These are phyloP conservation scores for Mycena galericulata DNA, from an alignment of 768 basidiomycete genomes.

Conservation along the genomic window DNA sequence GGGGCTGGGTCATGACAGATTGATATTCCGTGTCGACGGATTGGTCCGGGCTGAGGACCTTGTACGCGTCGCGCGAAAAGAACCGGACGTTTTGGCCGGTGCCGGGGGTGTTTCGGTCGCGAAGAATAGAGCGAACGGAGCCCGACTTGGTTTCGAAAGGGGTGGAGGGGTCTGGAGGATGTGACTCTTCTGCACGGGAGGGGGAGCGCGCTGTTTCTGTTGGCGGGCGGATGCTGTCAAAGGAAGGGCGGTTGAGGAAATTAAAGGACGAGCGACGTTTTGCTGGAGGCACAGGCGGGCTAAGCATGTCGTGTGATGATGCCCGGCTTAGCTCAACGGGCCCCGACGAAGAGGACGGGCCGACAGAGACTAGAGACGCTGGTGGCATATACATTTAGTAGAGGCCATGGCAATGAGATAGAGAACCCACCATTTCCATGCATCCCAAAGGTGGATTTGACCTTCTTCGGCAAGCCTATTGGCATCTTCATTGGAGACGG, in stretches of 20 bases:
- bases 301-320: slow-evolving; percentile 35
- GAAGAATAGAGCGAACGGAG: slow-evolving; percentile 79
- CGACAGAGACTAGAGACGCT: slow-evolving; percentile 37
- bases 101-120: slow-evolving; percentile 76
- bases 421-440: slow-evolving; percentile 51
- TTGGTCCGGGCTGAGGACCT: slow-evolving; percentile 72
- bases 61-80: slow-evolving; percentile 78
- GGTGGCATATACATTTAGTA: slow-evolving; percentile 15
- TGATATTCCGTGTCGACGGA: slow-evolving; percentile 59
- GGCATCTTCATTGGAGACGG: slow-evolving; percentile 52
- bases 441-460: slow-evolving; percentile 55
- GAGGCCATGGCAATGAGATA: slow-evolving; percentile 48
- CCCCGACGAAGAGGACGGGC: slow-evolving; percentile 31
- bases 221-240: slow-evolving; percentile 47
- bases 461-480: slow-evolving; percentile 62
- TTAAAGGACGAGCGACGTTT: slow-evolving; percentile 33
- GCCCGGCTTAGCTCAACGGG: slow-evolving; percentile 25
- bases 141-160: slow-evolving; percentile 53
- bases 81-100: slow-evolving; percentile 86
- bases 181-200: slow-evolving; percentile 33
- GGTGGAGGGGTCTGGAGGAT: slow-evolving; percentile 47
- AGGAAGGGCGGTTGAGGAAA: slow-evolving; percentile 43
- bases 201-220: slow-evolving; percentile 32
- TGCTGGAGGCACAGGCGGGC: slow-evolving; percentile 16
- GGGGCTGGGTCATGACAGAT: slow-evolving; percentile 42